phyloP scores from a whole-genome alignment of 2,329 filamentous ascomycete species.

The Colletotrichum spinosum region DNA sequence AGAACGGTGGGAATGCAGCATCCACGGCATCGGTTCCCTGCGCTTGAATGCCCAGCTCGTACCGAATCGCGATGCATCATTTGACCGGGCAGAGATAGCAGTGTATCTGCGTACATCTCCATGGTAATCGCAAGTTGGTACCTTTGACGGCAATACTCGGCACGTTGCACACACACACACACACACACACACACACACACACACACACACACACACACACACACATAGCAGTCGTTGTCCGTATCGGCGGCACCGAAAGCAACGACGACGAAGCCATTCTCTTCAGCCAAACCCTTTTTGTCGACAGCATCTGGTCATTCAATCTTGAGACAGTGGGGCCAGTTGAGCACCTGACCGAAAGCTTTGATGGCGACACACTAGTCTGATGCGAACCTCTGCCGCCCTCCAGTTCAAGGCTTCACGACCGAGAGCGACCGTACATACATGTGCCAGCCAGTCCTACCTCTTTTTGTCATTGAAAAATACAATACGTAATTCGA shows the following conservation, averaged over 20 bases:
- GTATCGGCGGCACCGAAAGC: conserved; percentile 76
- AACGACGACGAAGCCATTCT: conserved; percentile 76
- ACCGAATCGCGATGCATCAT: too few relatives aligned
- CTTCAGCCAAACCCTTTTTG: conserved; percentile 90
- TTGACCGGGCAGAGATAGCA: too few relatives aligned
- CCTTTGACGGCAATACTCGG: too few relatives aligned
- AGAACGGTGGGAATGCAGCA: too few relatives aligned
- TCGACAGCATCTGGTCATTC: conserved; percentile 90
- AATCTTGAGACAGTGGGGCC: conserved; percentile 93
- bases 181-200: too few relatives aligned
- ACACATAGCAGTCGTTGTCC: conserved; percentile 60
- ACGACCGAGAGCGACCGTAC: conserved; percentile 86
- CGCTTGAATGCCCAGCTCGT: too few relatives aligned
- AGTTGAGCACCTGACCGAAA: conserved; percentile 80
- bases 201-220: too few relatives aligned
- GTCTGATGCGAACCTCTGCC: conserved; percentile 86
- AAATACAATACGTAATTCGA: conserved; percentile 87
- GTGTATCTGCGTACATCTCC: too few relatives aligned
- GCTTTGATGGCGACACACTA: conserved; percentile 92
- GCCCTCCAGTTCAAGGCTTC: conserved; percentile 81
- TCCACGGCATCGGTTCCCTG: too few relatives aligned
- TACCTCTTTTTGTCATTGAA: conserved; percentile 65
- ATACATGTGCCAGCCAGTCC: conserved; percentile 43
- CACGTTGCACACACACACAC: too few relatives aligned
- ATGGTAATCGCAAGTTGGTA: too few relatives aligned